phyloP scores from a whole-genome alignment of 345 rosid genomes.

The Zanthoxylum bungeanum region DNA sequence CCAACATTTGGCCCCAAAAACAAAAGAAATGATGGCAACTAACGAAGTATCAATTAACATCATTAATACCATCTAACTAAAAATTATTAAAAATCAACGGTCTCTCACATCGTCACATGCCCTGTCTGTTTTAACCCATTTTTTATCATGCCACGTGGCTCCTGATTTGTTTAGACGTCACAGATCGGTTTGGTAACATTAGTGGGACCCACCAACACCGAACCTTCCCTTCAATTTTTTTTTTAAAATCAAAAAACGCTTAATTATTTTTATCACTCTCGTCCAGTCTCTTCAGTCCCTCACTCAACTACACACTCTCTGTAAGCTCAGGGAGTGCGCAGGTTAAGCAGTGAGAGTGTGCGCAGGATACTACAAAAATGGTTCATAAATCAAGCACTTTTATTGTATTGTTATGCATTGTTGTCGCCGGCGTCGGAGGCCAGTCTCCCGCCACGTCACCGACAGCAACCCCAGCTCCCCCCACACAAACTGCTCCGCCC shows the following conservation, averaged over 20 bases:
- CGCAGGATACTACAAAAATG: constrained; percentile 26
- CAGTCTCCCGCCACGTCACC: constrained; percentile 65
- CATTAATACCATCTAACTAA: background rate
- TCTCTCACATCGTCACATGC: background rate
- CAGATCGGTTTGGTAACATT: constrained; percentile 12
- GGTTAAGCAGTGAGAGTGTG: background rate
- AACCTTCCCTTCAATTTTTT: constrained; percentile 3
- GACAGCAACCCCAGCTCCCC: constrained; percentile 30
- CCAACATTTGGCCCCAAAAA: background rate
- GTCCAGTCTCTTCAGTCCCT: background rate
- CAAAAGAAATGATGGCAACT: background rate
- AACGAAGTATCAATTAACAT: background rate
- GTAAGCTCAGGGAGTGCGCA: background rate
- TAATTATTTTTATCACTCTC: constrained; percentile 9
- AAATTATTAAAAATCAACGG: background rate
- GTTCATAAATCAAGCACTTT: constrained; percentile 33
- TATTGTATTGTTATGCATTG: constrained; percentile 44
- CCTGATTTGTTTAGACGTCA: background rate
- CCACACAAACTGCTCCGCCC: constrained; percentile 23
- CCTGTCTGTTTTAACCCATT: background rate
- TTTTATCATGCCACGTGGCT: constrained; percentile 4
- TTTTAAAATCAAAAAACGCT: background rate
- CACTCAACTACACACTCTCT: background rate
- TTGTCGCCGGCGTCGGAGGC: constrained; percentile 58
- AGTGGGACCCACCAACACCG: background rate